Conservation (phyloP, 257 asterid genomes). For the Gentiana dahurica region DNA sequence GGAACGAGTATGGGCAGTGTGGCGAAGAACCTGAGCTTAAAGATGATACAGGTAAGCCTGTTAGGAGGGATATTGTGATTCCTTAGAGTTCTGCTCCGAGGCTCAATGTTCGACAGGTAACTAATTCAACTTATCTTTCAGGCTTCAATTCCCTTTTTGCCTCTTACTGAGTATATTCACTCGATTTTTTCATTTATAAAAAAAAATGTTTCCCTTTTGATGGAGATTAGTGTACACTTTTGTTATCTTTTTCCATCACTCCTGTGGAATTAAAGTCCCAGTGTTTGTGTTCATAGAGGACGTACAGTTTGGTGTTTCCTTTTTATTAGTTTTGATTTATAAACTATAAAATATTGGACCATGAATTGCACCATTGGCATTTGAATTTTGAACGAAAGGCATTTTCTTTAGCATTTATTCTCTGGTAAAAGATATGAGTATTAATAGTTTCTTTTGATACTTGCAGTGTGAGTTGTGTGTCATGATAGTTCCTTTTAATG, state of each 20-base stretch:
- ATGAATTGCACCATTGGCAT: no score
- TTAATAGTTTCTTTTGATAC: no score
- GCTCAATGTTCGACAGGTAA: constrained; percentile 92
- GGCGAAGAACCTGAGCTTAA: constrained; percentile 98
- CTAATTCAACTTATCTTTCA: not conserved
- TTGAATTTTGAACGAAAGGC: no score
- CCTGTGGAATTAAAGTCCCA: not conserved
- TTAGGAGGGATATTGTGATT: constrained; percentile 85
- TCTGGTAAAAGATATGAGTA: no score
- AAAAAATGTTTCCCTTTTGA: no score
- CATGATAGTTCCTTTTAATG: no score
- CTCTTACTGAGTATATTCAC: not conserved
- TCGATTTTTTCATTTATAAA: not conserved
- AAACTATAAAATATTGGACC: no score
- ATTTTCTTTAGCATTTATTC: no score
- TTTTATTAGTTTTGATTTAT: no score
- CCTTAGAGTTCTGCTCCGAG: constrained; percentile 86
- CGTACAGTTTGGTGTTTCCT: no score
- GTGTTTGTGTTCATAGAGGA: no score
- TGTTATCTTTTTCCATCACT: not conserved
- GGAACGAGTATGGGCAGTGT: constrained; percentile 98
- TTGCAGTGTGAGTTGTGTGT: no score
- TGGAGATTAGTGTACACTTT: not conserved
- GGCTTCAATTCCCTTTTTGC: not conserved
- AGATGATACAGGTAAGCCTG: constrained; percentile 77